Evolutionary conservation across 805 yeast genomes (phyloP).

Genomic region (Metschnikowia noctiluminum): DNA sequence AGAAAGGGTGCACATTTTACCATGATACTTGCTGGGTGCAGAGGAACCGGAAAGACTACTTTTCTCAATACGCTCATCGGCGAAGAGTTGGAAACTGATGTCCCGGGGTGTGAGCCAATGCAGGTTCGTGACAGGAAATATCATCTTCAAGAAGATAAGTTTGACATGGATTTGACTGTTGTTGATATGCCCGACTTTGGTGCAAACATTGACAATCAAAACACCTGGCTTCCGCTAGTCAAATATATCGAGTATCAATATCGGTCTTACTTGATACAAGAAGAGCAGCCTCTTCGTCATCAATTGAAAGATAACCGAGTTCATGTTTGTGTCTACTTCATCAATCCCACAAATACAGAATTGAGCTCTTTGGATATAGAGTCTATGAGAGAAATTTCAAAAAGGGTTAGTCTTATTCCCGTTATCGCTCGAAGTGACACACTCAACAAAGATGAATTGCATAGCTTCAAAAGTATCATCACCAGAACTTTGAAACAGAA

Average conservation of each 20-base stretch:
- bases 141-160: slow-evolving; percentile 57
- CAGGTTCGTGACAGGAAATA: slow-evolving; percentile 26
- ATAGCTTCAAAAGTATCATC: slow-evolving; percentile 50
- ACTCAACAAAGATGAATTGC: slow-evolving; percentile 54
- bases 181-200: slow-evolving; percentile 80
- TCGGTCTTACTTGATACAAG: slow-evolving; percentile 62
- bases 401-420: slow-evolving; percentile 78
- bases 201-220: slow-evolving; percentile 53
- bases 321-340: slow-evolving; percentile 82
- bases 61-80: slow-evolving; percentile 26
- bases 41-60: slow-evolving; percentile 26
- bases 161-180: slow-evolving; percentile 56
- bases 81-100: slow-evolving; percentile 13
- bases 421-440: slow-evolving; percentile 80
- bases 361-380: slow-evolving; percentile 66
- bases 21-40: slow-evolving; percentile 36
- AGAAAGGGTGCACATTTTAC: slow-evolving; percentile 34
- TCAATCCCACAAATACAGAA: slow-evolving; percentile 56
- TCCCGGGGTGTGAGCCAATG: slow-evolving; percentile 9
- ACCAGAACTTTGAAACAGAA: slow-evolving; percentile 49
- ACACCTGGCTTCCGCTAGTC: slow-evolving; percentile 43
- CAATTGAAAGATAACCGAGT: slow-evolving; percentile 58
- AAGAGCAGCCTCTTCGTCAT: slow-evolving; percentile 43
- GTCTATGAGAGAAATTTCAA: slow-evolving; percentile 65
- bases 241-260: slow-evolving; percentile 80